Evolutionary conservation across 192 early-diverging fungal genomes (phyloP), one percentile per base, ranked within the genome.

Genomic region (Coemansia umbellata): DNA sequence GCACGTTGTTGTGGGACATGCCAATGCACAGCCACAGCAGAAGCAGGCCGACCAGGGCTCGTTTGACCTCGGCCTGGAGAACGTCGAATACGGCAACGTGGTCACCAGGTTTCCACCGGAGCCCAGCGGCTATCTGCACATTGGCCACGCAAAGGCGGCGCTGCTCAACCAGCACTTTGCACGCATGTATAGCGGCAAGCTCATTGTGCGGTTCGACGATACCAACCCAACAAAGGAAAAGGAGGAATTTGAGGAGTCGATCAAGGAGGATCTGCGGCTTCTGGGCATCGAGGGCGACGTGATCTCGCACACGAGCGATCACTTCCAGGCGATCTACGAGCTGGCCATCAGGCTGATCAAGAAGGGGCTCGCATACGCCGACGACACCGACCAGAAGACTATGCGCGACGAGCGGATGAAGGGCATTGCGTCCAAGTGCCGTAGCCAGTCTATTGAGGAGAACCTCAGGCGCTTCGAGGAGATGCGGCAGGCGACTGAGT

Each of bases 121-220:
- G 82, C 95, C 97, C 53, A 86, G 82, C 68, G 97, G 95, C 70
- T 99, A 95, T 76, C 79, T 99, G 53, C 97, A 99, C 78, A 96
- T 99, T 82, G 97, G 97, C 49, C 97, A 99, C 69, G 93, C 94
- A 47, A 99, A 99, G 83, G 97, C 97, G 28, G 97, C 93, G 10
- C 78, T 99, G 40, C 68, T 99, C 47, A 99, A 98, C 81, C 90
- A 99, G 65, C 89, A 94, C 81, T 90, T 99, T 86, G 97, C 97
- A 3, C 68, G 84, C 11, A 59, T 74, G 18, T 93, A 97, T 79
- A 81, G 90, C 39, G 97, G 97, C 53, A 93, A 90, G 64, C 57
- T 99, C 60, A 89, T 98, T 50, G 73, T 98, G 50, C 89, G 97
- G 18, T 98, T 99, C 50, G 97, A 99, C 70, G 95, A 99, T 73